Percentiles rank a stretch among this genome's conserved stretches.
Conservation (phyloP, 139 green algal genomes). For the Haematococcus lacustris region DNA sequence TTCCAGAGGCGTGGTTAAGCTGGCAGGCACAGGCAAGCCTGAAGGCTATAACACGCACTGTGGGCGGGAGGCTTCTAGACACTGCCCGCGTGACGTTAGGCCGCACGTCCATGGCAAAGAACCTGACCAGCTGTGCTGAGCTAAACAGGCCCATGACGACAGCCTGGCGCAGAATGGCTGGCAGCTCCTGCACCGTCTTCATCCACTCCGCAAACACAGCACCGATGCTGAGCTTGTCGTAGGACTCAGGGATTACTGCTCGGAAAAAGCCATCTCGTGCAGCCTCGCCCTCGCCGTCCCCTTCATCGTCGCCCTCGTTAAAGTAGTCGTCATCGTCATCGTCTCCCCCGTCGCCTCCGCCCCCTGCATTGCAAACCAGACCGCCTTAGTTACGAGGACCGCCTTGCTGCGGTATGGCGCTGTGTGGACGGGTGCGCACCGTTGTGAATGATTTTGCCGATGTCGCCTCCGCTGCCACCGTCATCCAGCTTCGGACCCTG, state of each 20-base stretch:
- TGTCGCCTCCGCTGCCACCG: constrained; percentile 68
- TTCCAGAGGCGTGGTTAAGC: no score
- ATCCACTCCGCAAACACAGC: constrained; percentile 80
- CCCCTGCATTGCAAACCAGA: no score
- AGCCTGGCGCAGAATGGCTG: constrained; percentile 76
- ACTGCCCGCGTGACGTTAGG: constrained; percentile 79
- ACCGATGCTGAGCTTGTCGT: constrained; percentile 80
- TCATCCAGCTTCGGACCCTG: constrained; percentile 68
- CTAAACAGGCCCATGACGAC: constrained; percentile 92
- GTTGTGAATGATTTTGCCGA: constrained; percentile 84
- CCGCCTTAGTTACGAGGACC: no score
- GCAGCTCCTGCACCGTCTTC: constrained; percentile 77
- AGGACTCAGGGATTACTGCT: constrained; percentile 74
- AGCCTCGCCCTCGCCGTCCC: constrained; percentile 28
- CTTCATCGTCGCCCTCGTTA: constrained; percentile 71
- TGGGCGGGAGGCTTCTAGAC: constrained; percentile 62
- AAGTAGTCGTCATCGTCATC: constrained; percentile 48
- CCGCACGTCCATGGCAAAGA: constrained; percentile 86
- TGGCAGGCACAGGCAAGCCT: no score
- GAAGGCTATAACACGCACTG: constrained; percentile 49
- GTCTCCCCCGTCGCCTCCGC: constrained; percentile 61
- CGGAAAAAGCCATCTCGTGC: constrained; percentile 62
- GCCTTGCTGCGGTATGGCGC: no score
- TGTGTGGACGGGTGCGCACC: no score
- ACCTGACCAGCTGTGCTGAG: constrained; percentile 84